Percentiles rank a stretch among this genome's conserved stretches.
phyloP scores from a whole-genome alignment of 345 rosid species.

The Citrus sinensis region DNA sequence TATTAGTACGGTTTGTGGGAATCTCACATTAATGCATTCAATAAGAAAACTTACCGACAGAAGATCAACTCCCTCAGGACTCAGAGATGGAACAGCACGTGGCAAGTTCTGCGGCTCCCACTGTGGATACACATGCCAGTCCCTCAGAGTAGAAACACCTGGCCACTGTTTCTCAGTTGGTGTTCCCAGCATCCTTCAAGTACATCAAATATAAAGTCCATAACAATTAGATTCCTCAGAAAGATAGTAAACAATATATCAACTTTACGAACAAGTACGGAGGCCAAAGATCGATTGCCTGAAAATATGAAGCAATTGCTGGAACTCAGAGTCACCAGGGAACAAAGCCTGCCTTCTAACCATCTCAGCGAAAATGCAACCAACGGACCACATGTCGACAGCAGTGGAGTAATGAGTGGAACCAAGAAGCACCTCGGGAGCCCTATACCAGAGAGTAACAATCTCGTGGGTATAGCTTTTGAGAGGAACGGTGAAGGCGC shows the following conservation, averaged over 20 bases:
- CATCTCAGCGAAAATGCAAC: conserved; percentile 96
- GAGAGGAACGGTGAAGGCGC: conserved; percentile 89
- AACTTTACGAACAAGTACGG: background rate
- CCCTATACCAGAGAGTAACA: conserved; percentile 94
- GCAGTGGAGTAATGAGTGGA: conserved; percentile 81
- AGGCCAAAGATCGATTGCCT: conserved; percentile 34
- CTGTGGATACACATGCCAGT: conserved; percentile 88
- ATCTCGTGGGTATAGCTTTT: conserved; percentile 92
- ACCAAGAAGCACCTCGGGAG: conserved; percentile 92
- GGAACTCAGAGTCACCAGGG: conserved; percentile 94
- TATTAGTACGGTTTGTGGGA: background rate
- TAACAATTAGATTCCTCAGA: background rate
- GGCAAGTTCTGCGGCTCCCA: conserved; percentile 80
- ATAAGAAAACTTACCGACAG: conserved; percentile 44
- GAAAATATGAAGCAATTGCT: conserved; percentile 93
- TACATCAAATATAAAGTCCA: background rate
- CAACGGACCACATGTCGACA: conserved; percentile 97
- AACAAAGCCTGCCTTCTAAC: conserved; percentile 85
- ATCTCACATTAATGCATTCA: background rate
- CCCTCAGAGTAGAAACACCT: conserved; percentile 73
- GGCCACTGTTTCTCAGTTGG: conserved; percentile 87
- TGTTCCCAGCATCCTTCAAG: conserved; percentile 74
- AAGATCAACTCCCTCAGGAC: conserved; percentile 81
- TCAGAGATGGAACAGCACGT: conserved; percentile 72
- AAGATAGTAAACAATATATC: background rate